Evolutionary conservation across 108 stramenopile genomes (phyloP), one percentile per base, ranked within the genome.

Genomic region (Cyclotella choctawhatcheeana): DNA sequence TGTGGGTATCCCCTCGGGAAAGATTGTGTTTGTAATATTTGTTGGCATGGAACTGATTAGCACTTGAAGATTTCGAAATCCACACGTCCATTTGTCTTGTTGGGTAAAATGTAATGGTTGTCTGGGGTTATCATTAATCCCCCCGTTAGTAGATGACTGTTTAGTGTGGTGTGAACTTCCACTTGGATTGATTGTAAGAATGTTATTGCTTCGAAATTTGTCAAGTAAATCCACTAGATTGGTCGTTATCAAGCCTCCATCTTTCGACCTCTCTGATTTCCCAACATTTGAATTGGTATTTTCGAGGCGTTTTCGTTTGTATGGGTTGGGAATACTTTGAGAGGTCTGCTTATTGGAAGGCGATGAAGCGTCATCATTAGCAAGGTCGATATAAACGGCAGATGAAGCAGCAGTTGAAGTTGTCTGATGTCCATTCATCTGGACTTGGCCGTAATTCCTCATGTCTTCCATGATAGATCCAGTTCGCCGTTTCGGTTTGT

Each of bases 51-150:
- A 65, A 18, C 84, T 76, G 14, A 94, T 60, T 27, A 92, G 31
- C 90, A 94, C 91, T 83, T 94, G 93, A 14, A 86, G 58, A 45
- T 92, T 94, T 2, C 91, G 89, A 56, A 77, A 92, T 0, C 93
- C 93, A 76, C 93, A 94, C 40, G 81, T 85, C 88, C 88, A 92
- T 25, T 83, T 77, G 65, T 94, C 93, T 17, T 74, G 76, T 67
- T 94, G 93, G 29, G 48, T 62, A 40, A 67, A 78, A 45, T 82
- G 81, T 2, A 68, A 53, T 12, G 76, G 81, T 73, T 67, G 76
- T 30, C 29, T 13, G 16, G 17, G 16, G 44, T 21, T 30, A 16
- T n/a, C 48, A 2, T 17, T 3, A 47, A 13, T 26, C 12, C 18
- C 43, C 51, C 51, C 2, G 51, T 1, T 30, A 13, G 55, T 56